Conservation (phyloP, 495 filamentous ascomycete species). For the Cladorrhinum samala region DNA sequence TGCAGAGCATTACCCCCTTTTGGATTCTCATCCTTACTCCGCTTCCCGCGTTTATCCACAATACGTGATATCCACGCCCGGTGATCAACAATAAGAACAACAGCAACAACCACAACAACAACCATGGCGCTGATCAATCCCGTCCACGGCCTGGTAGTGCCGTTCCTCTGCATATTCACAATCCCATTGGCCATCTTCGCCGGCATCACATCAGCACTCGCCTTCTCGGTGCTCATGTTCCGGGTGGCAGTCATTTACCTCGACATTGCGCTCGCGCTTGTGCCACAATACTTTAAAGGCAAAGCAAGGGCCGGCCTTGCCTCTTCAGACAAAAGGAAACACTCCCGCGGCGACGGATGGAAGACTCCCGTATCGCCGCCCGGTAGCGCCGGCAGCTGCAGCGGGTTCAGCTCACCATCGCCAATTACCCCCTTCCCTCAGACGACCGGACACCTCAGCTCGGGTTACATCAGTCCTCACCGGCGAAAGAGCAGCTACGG, state of each 20-base stretch:
- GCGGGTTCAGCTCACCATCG: conserved; percentile 10
- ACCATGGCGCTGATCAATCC: conserved; percentile 42
- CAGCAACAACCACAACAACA: not conserved
- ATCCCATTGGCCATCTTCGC: conserved; percentile 66
- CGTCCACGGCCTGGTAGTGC: conserved; percentile 52
- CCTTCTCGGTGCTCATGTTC: conserved; percentile 58
- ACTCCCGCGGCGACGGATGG: conserved; percentile 1
- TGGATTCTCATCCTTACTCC: no score
- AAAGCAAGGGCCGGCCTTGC: conserved; percentile 2
- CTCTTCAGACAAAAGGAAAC: not conserved
- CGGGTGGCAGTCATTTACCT: conserved; percentile 62
- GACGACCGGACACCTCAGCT: conserved; percentile 7
- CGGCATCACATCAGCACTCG: conserved; percentile 59
- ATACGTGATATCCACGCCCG: not conserved
- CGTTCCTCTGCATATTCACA: conserved; percentile 57
- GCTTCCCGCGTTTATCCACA: no score
- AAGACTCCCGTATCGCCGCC: conserved; percentile 1
- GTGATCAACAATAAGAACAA: not conserved
- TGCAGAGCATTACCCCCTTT: no score
- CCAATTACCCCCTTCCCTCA: conserved; percentile 14
- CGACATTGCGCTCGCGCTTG: conserved; percentile 55
- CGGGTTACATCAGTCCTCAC: not conserved
- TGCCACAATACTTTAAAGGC: conserved; percentile 52
- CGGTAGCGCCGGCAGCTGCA: conserved; percentile 3
- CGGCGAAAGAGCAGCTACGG: conserved; percentile 25